These are phyloP conservation scores for Blastobotrys proliferans DNA, from an alignment of 1,139 yeast species.

Conservation along the genomic window DNA sequence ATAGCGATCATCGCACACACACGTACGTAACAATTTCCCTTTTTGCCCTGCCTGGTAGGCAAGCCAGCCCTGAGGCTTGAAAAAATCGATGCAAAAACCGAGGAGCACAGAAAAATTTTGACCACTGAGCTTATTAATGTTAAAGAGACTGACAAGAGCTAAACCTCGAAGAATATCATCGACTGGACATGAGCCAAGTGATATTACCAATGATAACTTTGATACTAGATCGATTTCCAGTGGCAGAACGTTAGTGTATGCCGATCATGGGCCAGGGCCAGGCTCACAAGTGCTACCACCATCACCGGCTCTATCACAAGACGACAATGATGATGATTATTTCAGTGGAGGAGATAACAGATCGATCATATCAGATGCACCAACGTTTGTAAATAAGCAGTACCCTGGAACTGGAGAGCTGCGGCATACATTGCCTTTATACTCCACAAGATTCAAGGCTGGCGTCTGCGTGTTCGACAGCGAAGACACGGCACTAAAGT, in stretches of 20 bases:
- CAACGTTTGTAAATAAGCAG: constrained; percentile 3
- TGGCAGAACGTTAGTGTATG: neutral
- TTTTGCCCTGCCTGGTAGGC: too few relatives aligned
- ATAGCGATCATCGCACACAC: too few relatives aligned
- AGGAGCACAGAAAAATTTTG: too few relatives aligned
- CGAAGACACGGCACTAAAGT: neutral
- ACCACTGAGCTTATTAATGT: too few relatives aligned
- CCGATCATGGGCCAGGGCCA: neutral
- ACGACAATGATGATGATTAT: neutral
- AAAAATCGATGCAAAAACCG: too few relatives aligned
- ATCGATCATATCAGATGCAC: too few relatives aligned
- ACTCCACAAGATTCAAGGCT: constrained; percentile 6
- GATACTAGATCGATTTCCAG: neutral
- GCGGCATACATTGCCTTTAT: constrained; percentile 1
- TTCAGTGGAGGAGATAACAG: too few relatives aligned
- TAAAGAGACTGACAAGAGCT: neutral
- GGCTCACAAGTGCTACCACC: neutral
- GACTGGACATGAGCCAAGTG: neutral
- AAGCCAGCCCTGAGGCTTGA: too few relatives aligned
- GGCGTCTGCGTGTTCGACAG: constrained; percentile 7
- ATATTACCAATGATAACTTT: too few relatives aligned
- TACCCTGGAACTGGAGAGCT: neutral
- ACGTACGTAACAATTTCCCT: too few relatives aligned
- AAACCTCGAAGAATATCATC: neutral
- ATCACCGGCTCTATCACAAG: neutral